A percentile compares a stretch with the other conserved stretches of the same genome.
phyloP scores from a whole-genome alignment of 225 moss, liverwort and hornwort genomes.

The Antitrichia curtipendula region DNA sequence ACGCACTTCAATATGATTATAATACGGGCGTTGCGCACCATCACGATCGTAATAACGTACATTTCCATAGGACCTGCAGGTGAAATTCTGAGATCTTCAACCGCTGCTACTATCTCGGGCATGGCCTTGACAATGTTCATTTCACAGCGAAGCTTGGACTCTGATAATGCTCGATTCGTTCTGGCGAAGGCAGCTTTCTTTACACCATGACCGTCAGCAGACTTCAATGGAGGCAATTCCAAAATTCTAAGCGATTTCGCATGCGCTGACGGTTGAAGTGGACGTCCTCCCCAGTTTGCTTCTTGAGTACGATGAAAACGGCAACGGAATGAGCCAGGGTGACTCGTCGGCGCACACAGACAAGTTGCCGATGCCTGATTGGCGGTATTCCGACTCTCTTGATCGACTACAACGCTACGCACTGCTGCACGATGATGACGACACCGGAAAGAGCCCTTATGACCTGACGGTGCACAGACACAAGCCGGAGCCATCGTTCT shows the following conservation, averaged over 20 bases:
- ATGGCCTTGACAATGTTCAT: conserved; percentile 14
- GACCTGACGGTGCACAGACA: conserved; percentile 35
- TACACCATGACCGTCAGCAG: background rate
- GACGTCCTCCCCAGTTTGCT: conserved; percentile 30
- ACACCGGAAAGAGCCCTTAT: conserved; percentile 41
- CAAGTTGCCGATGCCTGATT: conserved; percentile 7
- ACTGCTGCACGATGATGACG: conserved; percentile 11
- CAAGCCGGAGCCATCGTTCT: conserved; percentile 28
- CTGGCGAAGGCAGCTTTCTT: conserved; percentile 21
- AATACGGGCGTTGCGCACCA: background rate
- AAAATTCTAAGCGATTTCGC: conserved; percentile 1
- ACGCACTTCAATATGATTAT: background rate
- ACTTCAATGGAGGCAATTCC: background rate
- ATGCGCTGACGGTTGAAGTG: conserved; percentile 12
- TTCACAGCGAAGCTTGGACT: conserved; percentile 25
- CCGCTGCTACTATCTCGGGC: conserved; percentile 21
- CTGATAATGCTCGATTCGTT: conserved; percentile 6
- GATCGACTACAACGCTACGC: background rate
- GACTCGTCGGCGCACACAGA: conserved; percentile 39
- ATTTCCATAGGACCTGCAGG: conserved; percentile 10
- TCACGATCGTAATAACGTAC: background rate
- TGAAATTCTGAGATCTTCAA: conserved; percentile 26
- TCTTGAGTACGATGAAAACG: conserved; percentile 21
- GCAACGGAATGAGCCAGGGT: conserved; percentile 43
- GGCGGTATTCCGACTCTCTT: background rate